These are phyloP conservation scores for Pestalotiopsis sp. DNA, from an alignment of 2,329 filamentous ascomycete species.

Conservation along the genomic window DNA sequence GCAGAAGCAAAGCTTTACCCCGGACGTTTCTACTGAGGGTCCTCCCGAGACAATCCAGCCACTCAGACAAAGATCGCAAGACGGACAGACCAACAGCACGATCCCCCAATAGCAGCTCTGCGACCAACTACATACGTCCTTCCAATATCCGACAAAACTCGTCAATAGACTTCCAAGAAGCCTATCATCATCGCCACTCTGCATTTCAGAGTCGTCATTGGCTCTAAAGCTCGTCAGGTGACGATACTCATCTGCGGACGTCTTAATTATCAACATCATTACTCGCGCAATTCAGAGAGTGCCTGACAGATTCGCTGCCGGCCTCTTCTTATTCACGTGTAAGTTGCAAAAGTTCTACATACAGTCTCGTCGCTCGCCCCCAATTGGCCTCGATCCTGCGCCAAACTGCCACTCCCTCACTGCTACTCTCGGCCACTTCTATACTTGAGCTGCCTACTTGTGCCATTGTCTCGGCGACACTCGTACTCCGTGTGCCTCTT, in stretches of 20 bases:
- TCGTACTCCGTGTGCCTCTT: constrained; percentile 13
- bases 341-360: background rate
- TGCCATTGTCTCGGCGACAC: constrained; percentile 1
- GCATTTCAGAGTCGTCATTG: constrained; percentile 49
- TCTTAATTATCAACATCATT: constrained; percentile 33
- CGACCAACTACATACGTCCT: constrained; percentile 39
- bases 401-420: constrained; percentile 16
- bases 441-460: background rate
- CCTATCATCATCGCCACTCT: constrained; percentile 55
- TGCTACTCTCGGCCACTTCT: constrained; percentile 13
- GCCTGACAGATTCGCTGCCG: constrained; percentile 17
- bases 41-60: constrained; percentile 27
- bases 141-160: constrained; percentile 39
- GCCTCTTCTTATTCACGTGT: constrained; percentile 11
- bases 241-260: constrained; percentile 48
- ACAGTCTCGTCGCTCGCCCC: background rate
- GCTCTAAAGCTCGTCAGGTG: constrained; percentile 52
- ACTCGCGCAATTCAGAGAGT: constrained; percentile 33
- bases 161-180: constrained; percentile 36
- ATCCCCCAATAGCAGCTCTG: constrained; percentile 51
- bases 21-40: constrained; percentile 14
- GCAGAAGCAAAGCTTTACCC: constrained; percentile 17
- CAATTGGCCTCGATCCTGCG: background rate
- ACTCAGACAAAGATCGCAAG: constrained; percentile 35
- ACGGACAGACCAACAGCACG: constrained; percentile 22